phyloP scores from a whole-genome alignment of 192 early-diverging fungal species.

The Neocallimastix lanati region DNA sequence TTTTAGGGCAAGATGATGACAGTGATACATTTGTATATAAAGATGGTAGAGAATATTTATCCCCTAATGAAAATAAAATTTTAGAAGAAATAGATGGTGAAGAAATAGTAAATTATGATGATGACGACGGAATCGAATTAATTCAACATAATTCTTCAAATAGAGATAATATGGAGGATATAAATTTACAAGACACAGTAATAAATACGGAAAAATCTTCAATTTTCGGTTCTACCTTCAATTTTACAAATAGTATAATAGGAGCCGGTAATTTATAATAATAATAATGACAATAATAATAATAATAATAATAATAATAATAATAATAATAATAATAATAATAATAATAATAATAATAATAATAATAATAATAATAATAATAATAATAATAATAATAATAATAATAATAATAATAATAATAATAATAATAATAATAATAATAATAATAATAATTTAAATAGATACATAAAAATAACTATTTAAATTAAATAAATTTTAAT shows the following conservation, averaged over 20 bases:
- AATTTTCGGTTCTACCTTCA: constrained; percentile 24
- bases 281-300: no score
- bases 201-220: background rate
- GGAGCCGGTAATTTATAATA: constrained; percentile 54
- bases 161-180: background rate
- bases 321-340: no score
- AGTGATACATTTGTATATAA: background rate
- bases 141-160: background rate
- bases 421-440: no score
- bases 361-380: no score
- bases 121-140: background rate
- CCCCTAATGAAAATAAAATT: background rate
- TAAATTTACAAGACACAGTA: background rate
- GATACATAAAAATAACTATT: background rate
- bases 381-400: no score
- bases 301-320: no score
- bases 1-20: background rate
- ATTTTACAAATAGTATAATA: constrained; percentile 86
- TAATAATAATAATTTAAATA: background rate
- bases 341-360: no score
- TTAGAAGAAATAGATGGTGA: background rate
- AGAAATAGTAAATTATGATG: background rate
- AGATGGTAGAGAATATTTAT: background rate
- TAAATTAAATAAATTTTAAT: no score
- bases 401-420: no score